Conservation (phyloP, 2,329 filamentous ascomycete genomes). For the Aspergillus ustus region DNA sequence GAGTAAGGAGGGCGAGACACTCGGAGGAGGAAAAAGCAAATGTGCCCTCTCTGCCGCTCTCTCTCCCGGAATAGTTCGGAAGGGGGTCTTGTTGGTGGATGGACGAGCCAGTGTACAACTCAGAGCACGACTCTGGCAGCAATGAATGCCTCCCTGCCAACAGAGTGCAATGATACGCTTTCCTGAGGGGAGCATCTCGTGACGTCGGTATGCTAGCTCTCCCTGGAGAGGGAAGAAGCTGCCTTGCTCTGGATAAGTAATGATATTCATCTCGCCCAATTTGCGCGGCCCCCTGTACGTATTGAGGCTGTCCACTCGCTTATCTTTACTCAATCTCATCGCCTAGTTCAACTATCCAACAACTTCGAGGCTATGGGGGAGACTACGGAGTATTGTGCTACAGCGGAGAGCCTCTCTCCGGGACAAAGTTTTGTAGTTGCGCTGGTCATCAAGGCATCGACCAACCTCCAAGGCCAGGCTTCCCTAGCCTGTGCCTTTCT, state of each 20-base stretch:
- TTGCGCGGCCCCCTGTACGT: neutral
- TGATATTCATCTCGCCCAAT: neutral
- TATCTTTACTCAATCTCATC: neutral
- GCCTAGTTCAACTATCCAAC: neutral
- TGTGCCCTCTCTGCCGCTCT: constrained; percentile 1
- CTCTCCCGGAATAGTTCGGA: constrained; percentile 4
- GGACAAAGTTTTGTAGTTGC: neutral
- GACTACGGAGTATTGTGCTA: neutral
- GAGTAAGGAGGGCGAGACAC: neutral
- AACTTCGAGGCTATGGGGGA: neutral
- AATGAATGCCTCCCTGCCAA: neutral
- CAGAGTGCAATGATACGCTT: neutral
- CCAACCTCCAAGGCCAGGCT: neutral
- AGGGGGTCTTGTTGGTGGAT: neutral
- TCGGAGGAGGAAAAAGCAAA: constrained; percentile 1
- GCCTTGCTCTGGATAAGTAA: neutral
- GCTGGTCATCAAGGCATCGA: neutral
- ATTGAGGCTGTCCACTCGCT: neutral
- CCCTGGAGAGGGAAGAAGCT: neutral
- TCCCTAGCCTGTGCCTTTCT: neutral
- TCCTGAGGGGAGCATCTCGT: neutral
- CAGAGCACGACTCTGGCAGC: neutral
- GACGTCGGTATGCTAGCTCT: neutral
- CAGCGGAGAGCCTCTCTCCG: neutral
- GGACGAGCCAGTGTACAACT: neutral